A percentile compares a stretch with the other conserved stretches of the same genome.
Evolutionary conservation across 2,329 filamentous ascomycete species (phyloP).

Genomic region (Epichloe hybrida): DNA sequence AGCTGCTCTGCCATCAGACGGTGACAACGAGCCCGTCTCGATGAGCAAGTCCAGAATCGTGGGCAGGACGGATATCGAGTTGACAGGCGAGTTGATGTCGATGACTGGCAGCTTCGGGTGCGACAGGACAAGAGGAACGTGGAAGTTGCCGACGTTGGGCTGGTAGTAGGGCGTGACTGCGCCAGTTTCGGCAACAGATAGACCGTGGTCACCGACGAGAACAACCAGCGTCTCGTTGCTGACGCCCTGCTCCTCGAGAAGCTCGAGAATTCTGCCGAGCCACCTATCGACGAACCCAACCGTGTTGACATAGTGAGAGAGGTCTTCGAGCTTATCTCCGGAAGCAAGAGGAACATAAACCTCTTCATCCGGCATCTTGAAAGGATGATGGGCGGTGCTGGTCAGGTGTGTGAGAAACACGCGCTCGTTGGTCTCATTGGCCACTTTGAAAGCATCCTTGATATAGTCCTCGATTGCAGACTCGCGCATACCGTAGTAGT

Average conservation of each 20-base stretch:
- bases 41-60: conserved; percentile 22
- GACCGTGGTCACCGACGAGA: conserved; percentile 20
- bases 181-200: conserved; percentile 20
- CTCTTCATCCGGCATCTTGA: conserved; percentile 17
- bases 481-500: conserved; percentile 23
- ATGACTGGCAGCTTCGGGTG: conserved; percentile 20
- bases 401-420: conserved; percentile 23
- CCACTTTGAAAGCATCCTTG: conserved; percentile 16
- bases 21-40: conserved; percentile 19
- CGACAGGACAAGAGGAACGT: conserved; percentile 20
- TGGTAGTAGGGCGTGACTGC: conserved; percentile 22
- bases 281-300: conserved; percentile 20
- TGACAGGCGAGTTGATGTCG: conserved; percentile 19
- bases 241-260: conserved; percentile 18
- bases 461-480: conserved; percentile 19
- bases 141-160: conserved; percentile 20
- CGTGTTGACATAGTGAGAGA: conserved; percentile 21
- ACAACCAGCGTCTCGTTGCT: conserved; percentile 20
- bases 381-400: conserved; percentile 23
- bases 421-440: conserved; percentile 17
- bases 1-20: conserved; percentile 12
- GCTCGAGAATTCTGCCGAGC: conserved; percentile 18
- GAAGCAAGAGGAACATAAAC: conserved; percentile 14
- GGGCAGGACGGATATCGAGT: conserved; percentile 19
- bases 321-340: conserved; percentile 13